Evolutionary conservation across 768 basidiomycete species (phyloP), one percentile per base, ranked within the genome.

Genomic region (Tricholoma sp.): DNA sequence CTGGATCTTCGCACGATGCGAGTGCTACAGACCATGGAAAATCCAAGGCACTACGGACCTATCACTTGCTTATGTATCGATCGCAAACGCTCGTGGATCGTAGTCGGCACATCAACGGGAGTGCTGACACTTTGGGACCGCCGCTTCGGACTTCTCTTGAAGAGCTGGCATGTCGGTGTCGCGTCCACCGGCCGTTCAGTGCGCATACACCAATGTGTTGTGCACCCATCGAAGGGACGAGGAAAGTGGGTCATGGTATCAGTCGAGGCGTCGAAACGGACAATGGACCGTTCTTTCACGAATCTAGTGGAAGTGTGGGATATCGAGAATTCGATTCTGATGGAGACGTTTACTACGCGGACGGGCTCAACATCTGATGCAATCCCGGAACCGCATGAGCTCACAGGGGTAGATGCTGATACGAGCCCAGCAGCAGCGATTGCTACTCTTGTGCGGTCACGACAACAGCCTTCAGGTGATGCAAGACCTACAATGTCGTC

Each of bases 221-320:
- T 94, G 0, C 96, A 98, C 63, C 96, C 95, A 0, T 82, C 87
- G 0, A 91, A 86, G 65, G 94, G 94, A 17, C 83, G 84, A 57
- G 94, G 94, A 0, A 85, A 88, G 49, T 98, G 94, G 93, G 77
- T 98, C 45, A 84, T 97, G 70, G 89, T 97, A 44, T 83, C 94
- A 0, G 71, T 88, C 13, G 89, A 89, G 64, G 74, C 82, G 0
- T 74, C 75, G 9, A 73, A 70, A 55, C 78, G 74, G 61, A 71
- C 54, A 48, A 52, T 64, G 3, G 79, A 82, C 55, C 72, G 70
- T 7, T 62, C 76, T 2, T 76, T 78, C 9, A 76, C 78, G 12
- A 75, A 77, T 33, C 68, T 94, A 44, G 76, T 93, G 6, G 93
- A 97, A 66, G 89, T 94, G 1, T 97, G 94, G 91, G 94, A 98